Conservation (phyloP, 768 basidiomycete genomes). For the Obba rivulosa region DNA sequence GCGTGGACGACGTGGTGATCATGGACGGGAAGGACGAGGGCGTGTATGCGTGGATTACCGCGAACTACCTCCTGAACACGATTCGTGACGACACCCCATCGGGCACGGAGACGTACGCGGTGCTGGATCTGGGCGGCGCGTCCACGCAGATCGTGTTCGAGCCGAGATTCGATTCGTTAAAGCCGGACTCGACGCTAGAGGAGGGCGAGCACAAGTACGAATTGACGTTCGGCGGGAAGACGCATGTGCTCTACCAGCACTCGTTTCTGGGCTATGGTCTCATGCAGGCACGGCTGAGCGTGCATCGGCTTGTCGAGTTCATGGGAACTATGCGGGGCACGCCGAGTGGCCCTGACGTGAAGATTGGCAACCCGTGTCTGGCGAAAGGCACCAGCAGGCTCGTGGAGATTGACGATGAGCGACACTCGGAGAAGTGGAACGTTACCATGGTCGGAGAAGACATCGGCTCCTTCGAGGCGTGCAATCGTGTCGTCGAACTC, state of each 20-base stretch:
- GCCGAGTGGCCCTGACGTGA: slow-evolving; percentile 21
- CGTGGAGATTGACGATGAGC: slow-evolving; percentile 57
- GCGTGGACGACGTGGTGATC: slow-evolving; percentile 66
- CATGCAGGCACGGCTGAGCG: slow-evolving; percentile 78
- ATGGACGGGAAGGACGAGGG: slow-evolving; percentile 98
- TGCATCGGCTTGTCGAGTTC: slow-evolving; percentile 90
- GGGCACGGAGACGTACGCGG: slow-evolving; percentile 65
- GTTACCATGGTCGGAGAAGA: slow-evolving; percentile 86
- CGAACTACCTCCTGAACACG: slow-evolving; percentile 83
- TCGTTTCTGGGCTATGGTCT: slow-evolving; percentile 97
- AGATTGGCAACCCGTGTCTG: slow-evolving; percentile 79
- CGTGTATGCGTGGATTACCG: slow-evolving; percentile 98
- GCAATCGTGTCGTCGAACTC: slow-evolving; percentile 76
- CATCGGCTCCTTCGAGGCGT: slow-evolving; percentile 80
- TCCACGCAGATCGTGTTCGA: slow-evolving; percentile 98
- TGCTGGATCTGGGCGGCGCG: slow-evolving; percentile 94
- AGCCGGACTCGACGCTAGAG: slow-evolving; percentile 36
- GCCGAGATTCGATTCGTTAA: slow-evolving; percentile 52
- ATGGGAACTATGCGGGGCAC: slow-evolving; percentile 44
- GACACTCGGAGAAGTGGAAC: slow-evolving; percentile 35
- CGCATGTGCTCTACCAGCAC: slow-evolving; percentile 87
- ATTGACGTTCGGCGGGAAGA: slow-evolving; percentile 65
- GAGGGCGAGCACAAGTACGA: slow-evolving; percentile 93
- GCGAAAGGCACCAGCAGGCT: slow-evolving; percentile 54
- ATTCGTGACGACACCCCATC: slow-evolving; percentile 50